These are phyloP conservation scores for Phytophthora pistaciae DNA, from an alignment of 352 stramenopile genomes.

Conservation along the genomic window DNA sequence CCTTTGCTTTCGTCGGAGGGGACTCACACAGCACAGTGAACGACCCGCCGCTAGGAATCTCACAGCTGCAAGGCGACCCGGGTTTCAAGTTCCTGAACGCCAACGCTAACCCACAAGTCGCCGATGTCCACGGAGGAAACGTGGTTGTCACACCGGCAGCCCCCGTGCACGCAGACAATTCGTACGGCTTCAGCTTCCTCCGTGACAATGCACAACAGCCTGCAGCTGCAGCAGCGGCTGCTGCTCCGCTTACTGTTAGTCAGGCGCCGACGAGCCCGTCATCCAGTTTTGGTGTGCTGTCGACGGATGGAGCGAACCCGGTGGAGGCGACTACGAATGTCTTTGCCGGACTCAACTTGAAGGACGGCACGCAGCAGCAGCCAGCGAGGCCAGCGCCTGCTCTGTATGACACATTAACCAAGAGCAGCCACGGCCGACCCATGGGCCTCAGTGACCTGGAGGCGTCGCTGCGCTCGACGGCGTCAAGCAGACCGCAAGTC, in stretches of 20 bases:
- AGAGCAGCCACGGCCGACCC: conserved; percentile 49
- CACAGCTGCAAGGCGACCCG: conserved; percentile 43
- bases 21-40: conserved; percentile 32
- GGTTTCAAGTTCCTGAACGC: conserved; percentile 59
- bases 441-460: conserved; percentile 60
- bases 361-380: conserved; percentile 24
- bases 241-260: conserved; percentile 22
- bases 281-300: conserved; percentile 54
- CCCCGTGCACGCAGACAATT: conserved; percentile 37
- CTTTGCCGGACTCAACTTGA: conserved; percentile 66
- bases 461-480: conserved; percentile 44
- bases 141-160: conserved; percentile 20
- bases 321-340: conserved; percentile 44
- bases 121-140: conserved; percentile 28
- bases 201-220: conserved; percentile 33
- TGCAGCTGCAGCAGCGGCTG: conserved; percentile 1
- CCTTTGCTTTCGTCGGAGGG: conserved; percentile 64
- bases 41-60: conserved; percentile 44
- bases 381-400: conserved; percentile 23
- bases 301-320: conserved; percentile 20
- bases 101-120: conserved; percentile 35
- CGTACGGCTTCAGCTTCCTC: conserved; percentile 61
- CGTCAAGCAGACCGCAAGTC: conserved; percentile 18
- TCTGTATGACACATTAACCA: conserved; percentile 48
- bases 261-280: conserved; percentile 36